Percentiles rank a stretch among this genome's conserved stretches.
Evolutionary conservation across 345 rosid species (phyloP).

Genomic region (Rhodamnia rubescens): DNA sequence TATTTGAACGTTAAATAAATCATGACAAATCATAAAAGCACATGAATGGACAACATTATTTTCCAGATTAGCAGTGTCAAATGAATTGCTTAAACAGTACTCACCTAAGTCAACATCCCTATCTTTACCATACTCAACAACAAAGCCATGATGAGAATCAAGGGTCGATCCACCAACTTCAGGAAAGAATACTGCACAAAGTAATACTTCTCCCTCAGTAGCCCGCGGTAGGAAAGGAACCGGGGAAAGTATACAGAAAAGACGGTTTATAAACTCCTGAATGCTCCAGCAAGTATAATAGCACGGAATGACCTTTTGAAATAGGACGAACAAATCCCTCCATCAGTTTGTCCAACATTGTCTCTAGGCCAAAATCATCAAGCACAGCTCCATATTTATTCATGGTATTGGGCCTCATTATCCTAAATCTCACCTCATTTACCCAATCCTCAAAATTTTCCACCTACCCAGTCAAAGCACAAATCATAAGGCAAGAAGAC

Average conservation of each 20-base stretch:
- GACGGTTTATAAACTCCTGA: neutral
- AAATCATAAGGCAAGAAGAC: conserved; percentile 19
- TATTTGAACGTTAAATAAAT: neutral
- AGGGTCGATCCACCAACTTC: conserved; percentile 77
- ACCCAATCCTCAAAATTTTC: conserved; percentile 88
- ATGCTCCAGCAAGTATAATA: neutral
- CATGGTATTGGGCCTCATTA: conserved; percentile 98
- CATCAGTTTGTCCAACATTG: conserved; percentile 81
- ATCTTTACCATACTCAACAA: conserved; percentile 92
- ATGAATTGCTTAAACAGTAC: conserved; percentile 4
- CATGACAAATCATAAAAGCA: neutral
- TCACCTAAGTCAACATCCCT: conserved; percentile 87
- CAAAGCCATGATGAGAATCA: conserved; percentile 97
- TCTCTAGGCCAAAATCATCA: conserved; percentile 92
- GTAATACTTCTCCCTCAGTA: neutral
- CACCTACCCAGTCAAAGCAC: conserved; percentile 46
- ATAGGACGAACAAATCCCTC: conserved; percentile 71
- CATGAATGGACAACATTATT: neutral
- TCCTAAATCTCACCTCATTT: conserved; percentile 45
- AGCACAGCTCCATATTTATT: conserved; percentile 89
- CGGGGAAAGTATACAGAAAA: no score
- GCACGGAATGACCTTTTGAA: conserved; percentile 40
- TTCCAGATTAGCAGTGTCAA: neutral
- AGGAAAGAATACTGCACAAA: conserved; percentile 64
- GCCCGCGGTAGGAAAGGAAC: no score